Base-by-base conservation (phyloP, 2,329 filamentous ascomycete genomes). In the Aciculosporium take region DNA sequence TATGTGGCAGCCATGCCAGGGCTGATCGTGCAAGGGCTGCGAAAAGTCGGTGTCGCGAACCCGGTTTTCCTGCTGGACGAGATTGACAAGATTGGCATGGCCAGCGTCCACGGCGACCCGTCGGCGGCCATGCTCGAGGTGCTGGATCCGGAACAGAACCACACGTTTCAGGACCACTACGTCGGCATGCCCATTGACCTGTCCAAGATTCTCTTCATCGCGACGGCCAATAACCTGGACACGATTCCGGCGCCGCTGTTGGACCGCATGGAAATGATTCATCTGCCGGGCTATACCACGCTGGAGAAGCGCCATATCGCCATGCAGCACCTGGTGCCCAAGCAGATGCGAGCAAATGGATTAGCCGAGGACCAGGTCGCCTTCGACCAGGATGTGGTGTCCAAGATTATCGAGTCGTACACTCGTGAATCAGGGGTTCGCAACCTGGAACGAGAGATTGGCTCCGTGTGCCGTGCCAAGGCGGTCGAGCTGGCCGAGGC, bases 1-100 rank as follows among this genome's bases (percentile, higher is more conserved):
- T 98, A 98, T 56, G 91, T 98, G 44, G 91, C 91, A 18, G 91
- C 91, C n/a, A 95, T 98, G 89, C 91, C 91, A 8, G 91, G 91
- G 41, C 69, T 96, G 42, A 83, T 98, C 45, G 88, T 96, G 24
- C 88, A 87, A 57, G 91, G 89, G 0, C 60, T 98, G 42, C 88
- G 91, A 65, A 98, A 96, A 65, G 89, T 93, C 25, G 89, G 88
- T 36, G 89, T 96, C 17, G 78, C 86, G 3, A 98, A 98, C 56
- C 91, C 91, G 0, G 89, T 98, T 43, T 84, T 98, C 64, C 66
- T 98, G 35, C 77, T 98, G 10, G 91, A 98, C 56, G 91, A 98
- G 65, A 95, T 98, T 51, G 91, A 98, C 69, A 98, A 98, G 69
- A 75, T 98, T 46, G 87, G 88, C 48, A 79, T 80, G 45, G 79